phyloP scores from a whole-genome alignment of 164 flowering plant genomes.

The Umbilicus rupestris region DNA sequence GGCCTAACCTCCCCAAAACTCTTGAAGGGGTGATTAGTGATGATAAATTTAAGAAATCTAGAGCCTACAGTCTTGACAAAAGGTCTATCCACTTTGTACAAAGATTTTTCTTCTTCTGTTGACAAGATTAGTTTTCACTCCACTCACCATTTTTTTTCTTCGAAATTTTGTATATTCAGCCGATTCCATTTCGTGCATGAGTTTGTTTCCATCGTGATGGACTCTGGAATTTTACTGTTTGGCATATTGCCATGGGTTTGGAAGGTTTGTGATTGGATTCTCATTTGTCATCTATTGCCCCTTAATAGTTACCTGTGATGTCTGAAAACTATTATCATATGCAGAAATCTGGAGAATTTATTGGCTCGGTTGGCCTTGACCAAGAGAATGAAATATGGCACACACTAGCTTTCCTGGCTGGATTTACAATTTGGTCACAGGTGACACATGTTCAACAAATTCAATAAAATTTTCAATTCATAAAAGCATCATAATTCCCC shows the following conservation, averaged over 20 bases:
- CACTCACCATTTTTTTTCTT: not conserved
- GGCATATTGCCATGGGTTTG: slow-evolving; percentile 94
- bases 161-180: slow-evolving; percentile 33
- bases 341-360: slow-evolving; percentile 72
- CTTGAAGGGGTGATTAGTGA: slow-evolving; percentile 75
- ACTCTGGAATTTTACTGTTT: slow-evolving; percentile 65
- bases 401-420: slow-evolving; percentile 79
- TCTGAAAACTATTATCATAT: slow-evolving; percentile 1
- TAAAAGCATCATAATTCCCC: not conserved
- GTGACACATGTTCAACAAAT: slow-evolving; percentile 19
- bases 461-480: not conserved
- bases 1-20: slow-evolving; percentile 73
- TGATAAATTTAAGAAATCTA: slow-evolving; percentile 79
- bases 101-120: not conserved
- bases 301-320: not conserved
- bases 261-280: slow-evolving; percentile 44
- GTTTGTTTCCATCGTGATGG: slow-evolving; percentile 65
- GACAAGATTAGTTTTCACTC: not conserved
- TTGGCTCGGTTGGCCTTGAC: slow-evolving; percentile 45
- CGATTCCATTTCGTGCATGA: slow-evolving; percentile 80
- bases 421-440: slow-evolving; percentile 93
- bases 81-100: slow-evolving; percentile 32
- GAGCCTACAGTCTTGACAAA: slow-evolving; percentile 89
- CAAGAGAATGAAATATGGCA: slow-evolving; percentile 79
- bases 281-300: not conserved